Evolutionary conservation across 306 rosid species (phyloP), one percentile per base, ranked within the genome.

Genomic region (Acacia acuminata): DNA sequence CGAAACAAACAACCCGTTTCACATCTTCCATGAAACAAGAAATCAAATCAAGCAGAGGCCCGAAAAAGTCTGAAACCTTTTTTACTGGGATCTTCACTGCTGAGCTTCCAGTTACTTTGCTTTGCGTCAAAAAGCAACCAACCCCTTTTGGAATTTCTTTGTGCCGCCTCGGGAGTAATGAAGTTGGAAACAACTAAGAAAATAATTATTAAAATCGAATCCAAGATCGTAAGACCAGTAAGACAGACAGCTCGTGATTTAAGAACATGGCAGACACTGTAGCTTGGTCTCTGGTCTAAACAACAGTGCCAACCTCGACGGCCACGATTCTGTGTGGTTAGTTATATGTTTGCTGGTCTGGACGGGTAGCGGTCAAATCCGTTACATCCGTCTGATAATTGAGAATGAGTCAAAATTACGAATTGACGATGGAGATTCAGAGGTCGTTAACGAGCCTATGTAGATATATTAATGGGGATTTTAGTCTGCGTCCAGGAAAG

Each of bases 231-330:
- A 80, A 87, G 77, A 84, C 82, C 86, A 75, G 90, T 86, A 77
- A 82, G 83, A 82, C 84, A 86, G 48, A 82, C 84, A 86, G 48
- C 94, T 94, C 94, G 97, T 89, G 94, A 94, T 92, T 78, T 67
- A 96, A 60, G 85, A 75, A 83, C 87, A 66, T 74, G 92, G 86
- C 94, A 85, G 90, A 82, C 89, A 82, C 78, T 90, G 97, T 89
- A 91, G 77, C 81, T 84, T 79, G 86, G 79, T 84, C 44, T 65
- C 38, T 50, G 77, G 68, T 85, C 44, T 53, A 71, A 42, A 81
- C 68, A 48, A 51, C 71, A 25, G 66, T 40, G 67, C 64, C 14
- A 68, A 40, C 78, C 15, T 24, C 48, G 11, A 27, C 20, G 81
- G 72, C 27, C 1, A 7, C 20, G 67, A 64, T 82, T 78, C 24